Conservation (phyloP, 1,284 basidiomycete species). For the Irpex rosettiformis region DNA sequence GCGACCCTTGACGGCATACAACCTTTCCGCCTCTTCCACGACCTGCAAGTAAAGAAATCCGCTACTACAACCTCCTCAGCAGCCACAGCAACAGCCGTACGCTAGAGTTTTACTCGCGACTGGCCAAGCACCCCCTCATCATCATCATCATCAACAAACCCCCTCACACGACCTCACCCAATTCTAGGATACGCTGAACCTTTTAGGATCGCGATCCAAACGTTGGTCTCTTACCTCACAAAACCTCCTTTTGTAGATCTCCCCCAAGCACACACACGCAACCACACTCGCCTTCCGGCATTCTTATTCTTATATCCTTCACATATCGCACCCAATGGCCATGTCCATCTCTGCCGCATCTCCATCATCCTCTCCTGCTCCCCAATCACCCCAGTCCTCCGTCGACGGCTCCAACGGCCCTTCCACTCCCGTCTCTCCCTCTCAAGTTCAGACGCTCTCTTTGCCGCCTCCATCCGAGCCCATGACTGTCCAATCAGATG, state of each 20-base stretch:
- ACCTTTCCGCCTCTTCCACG: slow-evolving; percentile 41
- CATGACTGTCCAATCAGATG: slow-evolving; percentile 16
- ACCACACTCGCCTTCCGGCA: slow-evolving; percentile 18
- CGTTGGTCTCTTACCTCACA: background rate
- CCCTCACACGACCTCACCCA: slow-evolving; percentile 21
- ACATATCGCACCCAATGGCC: slow-evolving; percentile 14
- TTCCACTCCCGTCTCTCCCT: slow-evolving; percentile 48
- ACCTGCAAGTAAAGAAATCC: slow-evolving; percentile 23
- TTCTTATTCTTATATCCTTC: slow-evolving; percentile 10
- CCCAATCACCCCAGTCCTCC: slow-evolving; percentile 35
- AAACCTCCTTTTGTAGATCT: background rate
- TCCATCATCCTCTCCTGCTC: slow-evolving; percentile 36
- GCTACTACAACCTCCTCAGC: no score
- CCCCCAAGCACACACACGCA: slow-evolving; percentile 17
- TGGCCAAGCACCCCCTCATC: slow-evolving; percentile 14
- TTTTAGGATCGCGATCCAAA: slow-evolving; percentile 26
- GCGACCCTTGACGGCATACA: slow-evolving; percentile 91
- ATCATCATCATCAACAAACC: slow-evolving; percentile 15
- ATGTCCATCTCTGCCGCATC: slow-evolving; percentile 56
- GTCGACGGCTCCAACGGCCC: no score
- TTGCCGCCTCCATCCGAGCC: slow-evolving; percentile 31
- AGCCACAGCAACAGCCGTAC: slow-evolving; percentile 36
- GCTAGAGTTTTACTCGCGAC: slow-evolving; percentile 54
- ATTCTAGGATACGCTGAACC: slow-evolving; percentile 46
- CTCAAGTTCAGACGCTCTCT: slow-evolving; percentile 34